Conservation (phyloP, 23 red algal genomes). For the Porphyridium purpureum region DNA sequence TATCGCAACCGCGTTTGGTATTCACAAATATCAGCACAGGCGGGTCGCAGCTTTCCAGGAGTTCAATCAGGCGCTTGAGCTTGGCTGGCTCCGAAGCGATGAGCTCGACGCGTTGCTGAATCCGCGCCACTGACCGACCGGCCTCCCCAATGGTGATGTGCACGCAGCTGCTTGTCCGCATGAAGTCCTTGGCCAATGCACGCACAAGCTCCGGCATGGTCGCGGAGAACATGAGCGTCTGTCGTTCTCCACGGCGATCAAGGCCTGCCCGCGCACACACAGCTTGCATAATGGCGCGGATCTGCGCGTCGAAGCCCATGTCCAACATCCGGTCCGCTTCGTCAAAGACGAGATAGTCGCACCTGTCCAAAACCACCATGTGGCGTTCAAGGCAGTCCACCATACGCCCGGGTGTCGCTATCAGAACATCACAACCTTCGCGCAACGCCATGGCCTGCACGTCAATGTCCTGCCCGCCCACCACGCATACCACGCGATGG, state of each 20-base stretch:
- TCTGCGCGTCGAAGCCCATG: constrained; percentile 62
- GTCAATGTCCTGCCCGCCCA: constrained; percentile 69
- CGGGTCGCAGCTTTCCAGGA: constrained; percentile 41
- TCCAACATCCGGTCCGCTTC: constrained; percentile 91
- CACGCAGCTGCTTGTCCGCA: constrained; percentile 52
- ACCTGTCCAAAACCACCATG: constrained; percentile 33
- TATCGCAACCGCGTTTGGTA: constrained; percentile 65
- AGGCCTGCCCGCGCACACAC: constrained; percentile 24
- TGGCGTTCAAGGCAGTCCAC: constrained; percentile 49
- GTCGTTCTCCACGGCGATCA: constrained; percentile 7
- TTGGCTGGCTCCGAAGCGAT: constrained; percentile 52
- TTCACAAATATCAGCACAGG: constrained; percentile 91
- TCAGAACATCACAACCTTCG: not conserved
- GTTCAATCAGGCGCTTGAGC: constrained; percentile 48
- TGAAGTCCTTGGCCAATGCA: constrained; percentile 47
- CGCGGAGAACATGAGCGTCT: constrained; percentile 87
- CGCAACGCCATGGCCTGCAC: not conserved
- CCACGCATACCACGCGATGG: constrained; percentile 32
- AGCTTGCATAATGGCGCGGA: constrained; percentile 33
- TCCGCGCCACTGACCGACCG: constrained; percentile 44
- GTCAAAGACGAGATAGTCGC: constrained; percentile 64
- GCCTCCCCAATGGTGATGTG: constrained; percentile 71
- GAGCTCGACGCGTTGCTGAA: constrained; percentile 64
- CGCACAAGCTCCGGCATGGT: constrained; percentile 83
- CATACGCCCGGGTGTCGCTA: constrained; percentile 79